Base-by-base conservation (phyloP, 176 grass and related monocot species). In the Triticum turgidum region DNA sequence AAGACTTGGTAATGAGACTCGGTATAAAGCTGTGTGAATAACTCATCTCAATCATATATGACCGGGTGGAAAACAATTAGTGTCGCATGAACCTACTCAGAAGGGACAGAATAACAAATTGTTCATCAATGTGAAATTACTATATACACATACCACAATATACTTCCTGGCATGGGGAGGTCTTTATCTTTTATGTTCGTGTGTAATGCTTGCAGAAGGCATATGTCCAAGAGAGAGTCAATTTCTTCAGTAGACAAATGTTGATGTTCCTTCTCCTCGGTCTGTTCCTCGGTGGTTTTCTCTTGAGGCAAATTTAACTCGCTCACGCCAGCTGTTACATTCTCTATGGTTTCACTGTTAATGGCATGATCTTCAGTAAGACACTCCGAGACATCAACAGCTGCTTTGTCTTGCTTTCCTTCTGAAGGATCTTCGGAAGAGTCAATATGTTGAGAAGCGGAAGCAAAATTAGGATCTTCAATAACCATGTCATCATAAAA, bases 131-230 rank as follows among this genome's bases (percentile, higher is more conserved):
- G 12, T 77, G 39, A 69, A 87, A 84, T 59, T 45, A 52, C 59
- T 44, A 69, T 20, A 12, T 41, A 33, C 33, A 61, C 39, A 42
- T 95, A 95, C 96, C 96, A 98, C 72, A 98, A 59, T 62, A 90
- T 98, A 83, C 96, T 98, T 85, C 88, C 96, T 73, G 64, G 96
- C 59, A 98, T 91, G 59, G 96, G 96, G 83, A 98, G 91, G 59
- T 98, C 93, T 67, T 88, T 92, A 79, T 95, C 90, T 91, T 98
- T 98, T 61, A 96, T 81, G 30, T 72, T 98, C 25, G 87, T 96
- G 84, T 96, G 77, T 38, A 98, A 77, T 56, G 96, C 92, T 96
- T 98, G 96, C 79, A 98, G 76, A 86, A 98, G 69, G 84, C 93
- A 98, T 90, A 89, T 94, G 59, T 94, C 90, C 82, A 98, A 89